A percentile compares a stretch with the other conserved stretches of the same genome.
phyloP scores from a whole-genome alignment of 2,329 filamentous ascomycete genomes.

The Ophiostoma angusticollis region DNA sequence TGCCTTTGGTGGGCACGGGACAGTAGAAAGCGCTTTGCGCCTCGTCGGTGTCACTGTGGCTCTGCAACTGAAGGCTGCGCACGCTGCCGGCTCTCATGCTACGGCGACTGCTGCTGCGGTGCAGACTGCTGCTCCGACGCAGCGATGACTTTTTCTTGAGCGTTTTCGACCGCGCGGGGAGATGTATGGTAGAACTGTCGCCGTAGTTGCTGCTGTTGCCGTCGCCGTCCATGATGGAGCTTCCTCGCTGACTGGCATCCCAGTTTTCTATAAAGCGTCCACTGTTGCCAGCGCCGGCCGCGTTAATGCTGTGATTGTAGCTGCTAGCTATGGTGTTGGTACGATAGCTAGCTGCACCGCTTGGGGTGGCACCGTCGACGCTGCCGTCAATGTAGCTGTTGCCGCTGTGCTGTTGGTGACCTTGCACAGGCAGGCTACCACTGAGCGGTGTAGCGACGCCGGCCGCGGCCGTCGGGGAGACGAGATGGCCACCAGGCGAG shows the following conservation, averaged over 20 bases:
- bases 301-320: neutral
- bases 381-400: slow-evolving; percentile 12
- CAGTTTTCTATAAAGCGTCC: slow-evolving; percentile 57
- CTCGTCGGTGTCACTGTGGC: slow-evolving; percentile 54
- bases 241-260: slow-evolving; percentile 54
- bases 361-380: slow-evolving; percentile 10
- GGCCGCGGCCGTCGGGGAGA: slow-evolving; percentile 17
- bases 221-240: slow-evolving; percentile 46
- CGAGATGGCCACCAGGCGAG: slow-evolving; percentile 20
- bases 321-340: slow-evolving; percentile 10
- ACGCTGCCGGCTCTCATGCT: slow-evolving; percentile 82
- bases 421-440: neutral
- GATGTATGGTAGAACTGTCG: slow-evolving; percentile 18
- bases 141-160: slow-evolving; percentile 81
- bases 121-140: slow-evolving; percentile 59
- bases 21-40: slow-evolving; percentile 77
- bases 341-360: slow-evolving; percentile 1
- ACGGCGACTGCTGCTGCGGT: slow-evolving; percentile 65
- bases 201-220: slow-evolving; percentile 28
- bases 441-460: slow-evolving; percentile 6
- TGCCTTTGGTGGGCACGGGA: slow-evolving; percentile 76
- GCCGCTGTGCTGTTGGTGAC: neutral
- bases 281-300: slow-evolving; percentile 16
- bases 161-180: slow-evolving; percentile 48
- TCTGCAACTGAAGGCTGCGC: slow-evolving; percentile 61